A percentile compares a stretch with the other conserved stretches of the same genome.
Conservation (phyloP, 257 asterid genomes). For the Mitragyna speciosa region DNA sequence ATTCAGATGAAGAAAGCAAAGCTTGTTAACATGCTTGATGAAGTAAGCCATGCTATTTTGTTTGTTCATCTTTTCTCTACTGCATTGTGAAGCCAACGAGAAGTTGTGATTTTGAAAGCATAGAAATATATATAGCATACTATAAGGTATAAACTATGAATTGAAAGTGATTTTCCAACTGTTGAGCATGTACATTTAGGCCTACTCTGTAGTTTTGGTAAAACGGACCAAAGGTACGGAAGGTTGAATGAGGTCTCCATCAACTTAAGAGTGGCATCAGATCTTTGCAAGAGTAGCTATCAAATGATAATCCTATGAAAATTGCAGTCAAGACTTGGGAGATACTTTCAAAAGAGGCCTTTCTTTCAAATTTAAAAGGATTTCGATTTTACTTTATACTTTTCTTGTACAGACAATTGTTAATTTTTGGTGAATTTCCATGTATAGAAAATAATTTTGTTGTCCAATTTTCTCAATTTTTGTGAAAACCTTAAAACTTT, state of each 20-base stretch:
- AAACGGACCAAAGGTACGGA: slow-evolving; percentile 13
- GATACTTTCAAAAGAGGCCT: slow-evolving; percentile 27
- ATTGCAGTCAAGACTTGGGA: slow-evolving; percentile 20
- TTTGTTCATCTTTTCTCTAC: not conserved
- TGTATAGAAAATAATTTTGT: not conserved
- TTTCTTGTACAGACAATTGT: not conserved
- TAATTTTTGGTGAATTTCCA: no score
- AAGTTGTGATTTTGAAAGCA: not conserved
- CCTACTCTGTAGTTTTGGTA: not conserved
- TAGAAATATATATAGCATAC: not conserved
- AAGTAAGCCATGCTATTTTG: slow-evolving; percentile 46
- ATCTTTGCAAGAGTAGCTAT: slow-evolving; percentile 26
- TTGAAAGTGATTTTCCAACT: slow-evolving; percentile 5
- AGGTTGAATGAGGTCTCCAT: slow-evolving; percentile 26
- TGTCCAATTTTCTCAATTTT: not conserved
- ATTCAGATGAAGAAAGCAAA: slow-evolving; percentile 96
- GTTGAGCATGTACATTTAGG: not conserved
- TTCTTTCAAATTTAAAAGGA: slow-evolving; percentile 12
- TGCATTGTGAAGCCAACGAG: slow-evolving; percentile 10
- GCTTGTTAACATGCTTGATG: slow-evolving; percentile 96
- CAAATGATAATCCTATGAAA: slow-evolving; percentile 27
- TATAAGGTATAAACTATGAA: not conserved
- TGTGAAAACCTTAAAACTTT: not conserved
- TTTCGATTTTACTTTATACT: not conserved
- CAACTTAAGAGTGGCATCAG: slow-evolving; percentile 22